Percentiles rank a stretch among this genome's conserved stretches.
Conservation (phyloP, 1,284 basidiomycete species). For the Ceratobasidium theobromae region DNA sequence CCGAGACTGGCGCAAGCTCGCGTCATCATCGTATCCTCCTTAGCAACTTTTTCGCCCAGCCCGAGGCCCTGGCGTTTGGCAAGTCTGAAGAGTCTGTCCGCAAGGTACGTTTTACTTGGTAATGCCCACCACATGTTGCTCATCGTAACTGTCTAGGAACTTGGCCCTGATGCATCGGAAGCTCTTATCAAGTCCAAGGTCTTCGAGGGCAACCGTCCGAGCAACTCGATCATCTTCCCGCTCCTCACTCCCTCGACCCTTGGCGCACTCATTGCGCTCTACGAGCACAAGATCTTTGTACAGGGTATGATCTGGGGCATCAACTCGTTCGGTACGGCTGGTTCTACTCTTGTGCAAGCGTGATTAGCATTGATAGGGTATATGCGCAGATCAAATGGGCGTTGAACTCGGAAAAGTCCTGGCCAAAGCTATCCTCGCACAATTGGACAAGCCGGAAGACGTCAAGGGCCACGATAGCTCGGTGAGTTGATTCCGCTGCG, state of each 20-base stretch:
- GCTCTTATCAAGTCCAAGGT: conserved; percentile 95
- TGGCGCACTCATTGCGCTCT: conserved; percentile 84
- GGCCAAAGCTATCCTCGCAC: conserved; percentile 91
- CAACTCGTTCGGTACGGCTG: conserved; percentile 84
- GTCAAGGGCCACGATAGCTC: conserved; percentile 91
- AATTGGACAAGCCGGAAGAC: conserved; percentile 79
- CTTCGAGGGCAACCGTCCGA: conserved; percentile 96
- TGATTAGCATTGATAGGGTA: not conserved
- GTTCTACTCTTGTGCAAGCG: not conserved
- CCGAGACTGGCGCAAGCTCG: conserved; percentile 59
- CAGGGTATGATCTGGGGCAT: conserved; percentile 98
- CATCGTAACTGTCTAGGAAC: conserved; percentile 54
- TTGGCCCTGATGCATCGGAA: conserved; percentile 75
- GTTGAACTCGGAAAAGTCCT: conserved; percentile 94
- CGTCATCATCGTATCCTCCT: conserved; percentile 95
- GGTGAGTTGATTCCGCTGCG: no score
- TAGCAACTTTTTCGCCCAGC: conserved; percentile 98
- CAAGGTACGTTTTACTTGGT: conserved; percentile 39
- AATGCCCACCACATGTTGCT: not conserved
- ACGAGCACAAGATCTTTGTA: conserved; percentile 99
- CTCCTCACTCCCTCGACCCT: conserved; percentile 87
- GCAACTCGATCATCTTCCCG: conserved; percentile 96
- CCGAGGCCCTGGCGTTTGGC: conserved; percentile 95
- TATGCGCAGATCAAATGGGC: conserved; percentile 78
- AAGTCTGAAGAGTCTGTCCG: conserved; percentile 91